These are phyloP conservation scores for Inga oerstediana DNA, from an alignment of 306 rosid species.

Conservation along the genomic window DNA sequence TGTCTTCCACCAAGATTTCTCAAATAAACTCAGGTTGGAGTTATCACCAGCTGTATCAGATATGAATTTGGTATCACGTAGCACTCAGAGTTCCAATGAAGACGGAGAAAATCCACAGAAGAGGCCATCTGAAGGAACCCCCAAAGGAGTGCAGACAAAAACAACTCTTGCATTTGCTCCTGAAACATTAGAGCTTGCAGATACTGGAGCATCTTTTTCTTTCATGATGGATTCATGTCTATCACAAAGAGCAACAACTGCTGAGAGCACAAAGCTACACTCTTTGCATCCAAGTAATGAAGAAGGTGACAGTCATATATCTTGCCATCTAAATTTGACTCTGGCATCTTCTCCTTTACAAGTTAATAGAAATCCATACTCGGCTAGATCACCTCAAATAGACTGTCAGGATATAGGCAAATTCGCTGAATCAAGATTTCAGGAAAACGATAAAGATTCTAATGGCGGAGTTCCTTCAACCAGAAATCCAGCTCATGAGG, in stretches of 20 bases:
- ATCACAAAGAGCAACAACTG: slow-evolving; percentile 44
- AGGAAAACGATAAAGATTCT: slow-evolving; percentile 53
- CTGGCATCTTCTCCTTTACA: slow-evolving; percentile 79
- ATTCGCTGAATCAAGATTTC: slow-evolving; percentile 53
- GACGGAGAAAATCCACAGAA: slow-evolving; percentile 65
- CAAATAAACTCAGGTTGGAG: slow-evolving; percentile 78
- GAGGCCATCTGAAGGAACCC: slow-evolving; percentile 60
- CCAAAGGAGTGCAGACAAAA: slow-evolving; percentile 55
- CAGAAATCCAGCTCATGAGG: slow-evolving; percentile 43
- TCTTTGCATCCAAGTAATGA: slow-evolving; percentile 73
- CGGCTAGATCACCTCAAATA: slow-evolving; percentile 58
- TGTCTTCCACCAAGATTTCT: slow-evolving; percentile 83
- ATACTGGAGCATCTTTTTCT: slow-evolving; percentile 85
- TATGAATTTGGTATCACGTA: slow-evolving; percentile 73
- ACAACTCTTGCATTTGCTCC: slow-evolving; percentile 56
- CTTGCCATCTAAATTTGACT: slow-evolving; percentile 88
- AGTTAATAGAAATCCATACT: slow-evolving; percentile 51
- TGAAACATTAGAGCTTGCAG: slow-evolving; percentile 86
- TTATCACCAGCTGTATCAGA: slow-evolving; percentile 84
- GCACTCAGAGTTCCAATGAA: slow-evolving; percentile 92
- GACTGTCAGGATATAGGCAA: slow-evolving; percentile 57
- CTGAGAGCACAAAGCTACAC: slow-evolving; percentile 55
- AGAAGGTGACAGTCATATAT: slow-evolving; percentile 78
- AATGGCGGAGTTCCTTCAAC: slow-evolving; percentile 49
- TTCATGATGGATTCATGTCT: slow-evolving; percentile 74